Base-by-base conservation (phyloP, 2,329 filamentous ascomycete genomes). In the Penicillium carneum region DNA sequence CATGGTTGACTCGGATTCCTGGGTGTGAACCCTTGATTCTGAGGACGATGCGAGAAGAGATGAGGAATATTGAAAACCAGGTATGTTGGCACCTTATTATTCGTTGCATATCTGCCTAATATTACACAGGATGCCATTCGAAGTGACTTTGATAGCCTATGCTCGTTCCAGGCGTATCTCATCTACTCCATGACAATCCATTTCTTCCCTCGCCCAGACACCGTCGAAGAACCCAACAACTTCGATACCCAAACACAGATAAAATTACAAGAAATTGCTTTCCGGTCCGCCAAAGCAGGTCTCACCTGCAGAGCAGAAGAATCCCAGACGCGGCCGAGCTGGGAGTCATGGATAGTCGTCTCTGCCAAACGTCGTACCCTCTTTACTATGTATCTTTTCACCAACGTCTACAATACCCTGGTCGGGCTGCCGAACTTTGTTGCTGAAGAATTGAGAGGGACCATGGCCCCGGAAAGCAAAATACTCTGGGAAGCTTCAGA, bases 291-390 rank as follows among this genome's bases (percentile, higher is more conserved):
- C 8, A 72, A 71, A 2, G 69, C 71, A 36, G 84, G 84, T 0
- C 76, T 86, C 1, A 69, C 80, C 9, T 84, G 81, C 47, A 39
- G 62, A 0, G 78, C 79, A 0, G 84, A 86, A 57, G 68, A 73
- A 14, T 59, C 72, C 2, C 71, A 71, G 0, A 61, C 68, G 0
- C 76, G 79, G 2, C 84, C 84, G 0, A 71, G 57, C 7, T 86
- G 84, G 84, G 83, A 85, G 59, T 73, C 77, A 0, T 87, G 85
- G 85, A 80, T 86, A 4, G 69, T 84, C 0, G 80, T 80, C 0
- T 83, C 84, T 45, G 77, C 84, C 0, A 87, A 85, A 62, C 77
- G 84, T 2, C 78, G 85, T 4, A 81, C 82, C 0, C 61, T 87
- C 0, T 85, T 79, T 59, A 76, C 77, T 0, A 83, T 85, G 79